Evolutionary conservation across 2,329 filamentous ascomycete species (phyloP), one percentile per base, ranked within the genome.

Genomic region (Alternaria infectoria): DNA sequence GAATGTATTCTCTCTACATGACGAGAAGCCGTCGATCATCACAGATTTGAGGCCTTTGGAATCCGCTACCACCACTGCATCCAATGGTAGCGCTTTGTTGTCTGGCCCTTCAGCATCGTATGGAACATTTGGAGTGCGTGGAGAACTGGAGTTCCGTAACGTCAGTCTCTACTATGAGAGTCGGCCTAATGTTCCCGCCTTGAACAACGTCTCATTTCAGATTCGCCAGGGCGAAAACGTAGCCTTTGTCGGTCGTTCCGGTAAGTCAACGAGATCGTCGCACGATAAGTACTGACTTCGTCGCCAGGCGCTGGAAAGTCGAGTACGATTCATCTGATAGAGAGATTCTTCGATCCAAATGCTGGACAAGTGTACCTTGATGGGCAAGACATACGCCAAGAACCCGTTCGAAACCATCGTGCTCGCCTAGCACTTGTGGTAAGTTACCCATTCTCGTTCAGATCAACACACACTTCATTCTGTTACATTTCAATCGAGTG

Each of bases 261-360:
- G 58, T 61, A 57, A 54, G 50, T 19, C 5, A 11, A 30, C 19
- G 7, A 32, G 30, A 17, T 17, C 8, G 17, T 13, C 10, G 15
- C 15, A 17, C 21, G 46, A 26, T 13, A 40, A 21, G 15, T 7
- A n/a, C 61, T 63, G 19, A 63, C 19, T 46, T 54, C 36, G 7
- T n/a, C 19, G 5, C 6, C 40, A 59, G 63, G 83, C 11, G 81
- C 81, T 4, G 83, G 82, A 21, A 84, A 84, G 68, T 82, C 80
- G 2, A 81, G 81, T n/a, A 77, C 79, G 2, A 76, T 84, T 11
- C 74, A 81, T n/a, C 67, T 84, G n/a, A 78, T 84, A 9, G 82
- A 84, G 57, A 74, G 82, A 8, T 83, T 83, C 68, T 83, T 81
- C 62, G 82, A 83, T 54, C 77, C 80, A 7, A 79, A 77, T 3